These are phyloP conservation scores for Eucalyptus coolabah DNA, from an alignment of 345 rosid genomes.

Conservation along the genomic window DNA sequence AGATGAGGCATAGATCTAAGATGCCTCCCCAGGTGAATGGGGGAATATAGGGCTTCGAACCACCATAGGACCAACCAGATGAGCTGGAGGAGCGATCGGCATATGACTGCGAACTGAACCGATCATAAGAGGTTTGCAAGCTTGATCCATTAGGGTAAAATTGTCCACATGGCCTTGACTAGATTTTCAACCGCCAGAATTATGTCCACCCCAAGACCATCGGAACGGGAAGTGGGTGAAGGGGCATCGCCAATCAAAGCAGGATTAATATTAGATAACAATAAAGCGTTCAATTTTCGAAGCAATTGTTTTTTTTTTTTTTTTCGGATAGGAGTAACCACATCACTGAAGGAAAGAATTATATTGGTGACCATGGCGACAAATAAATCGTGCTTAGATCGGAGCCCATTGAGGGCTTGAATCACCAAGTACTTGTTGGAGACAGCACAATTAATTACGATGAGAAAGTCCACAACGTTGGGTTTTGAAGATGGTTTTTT, in stretches of 20 bases:
- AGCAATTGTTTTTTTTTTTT: neutral
- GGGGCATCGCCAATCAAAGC: neutral
- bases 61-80: neutral
- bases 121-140: neutral
- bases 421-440: neutral
- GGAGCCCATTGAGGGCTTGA: neutral
- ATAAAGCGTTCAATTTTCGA: neutral
- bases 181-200: neutral
- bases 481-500: neutral
- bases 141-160: neutral
- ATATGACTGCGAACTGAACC: neutral
- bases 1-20: neutral
- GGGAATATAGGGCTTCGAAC: neutral
- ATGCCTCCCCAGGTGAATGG: neutral
- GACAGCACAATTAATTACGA: neutral
- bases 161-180: neutral
- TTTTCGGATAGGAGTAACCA: neutral
- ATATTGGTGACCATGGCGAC: neutral
- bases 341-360: neutral
- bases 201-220: neutral
- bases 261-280: neutral
- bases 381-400: neutral
- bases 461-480: neutral
- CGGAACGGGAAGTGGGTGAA: neutral
- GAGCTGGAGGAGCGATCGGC: neutral